A percentile compares a stretch with the other conserved stretches of the same genome.
These are phyloP conservation scores for Agaricus blazei DNA, from an alignment of 768 basidiomycete genomes.

Conservation along the genomic window DNA sequence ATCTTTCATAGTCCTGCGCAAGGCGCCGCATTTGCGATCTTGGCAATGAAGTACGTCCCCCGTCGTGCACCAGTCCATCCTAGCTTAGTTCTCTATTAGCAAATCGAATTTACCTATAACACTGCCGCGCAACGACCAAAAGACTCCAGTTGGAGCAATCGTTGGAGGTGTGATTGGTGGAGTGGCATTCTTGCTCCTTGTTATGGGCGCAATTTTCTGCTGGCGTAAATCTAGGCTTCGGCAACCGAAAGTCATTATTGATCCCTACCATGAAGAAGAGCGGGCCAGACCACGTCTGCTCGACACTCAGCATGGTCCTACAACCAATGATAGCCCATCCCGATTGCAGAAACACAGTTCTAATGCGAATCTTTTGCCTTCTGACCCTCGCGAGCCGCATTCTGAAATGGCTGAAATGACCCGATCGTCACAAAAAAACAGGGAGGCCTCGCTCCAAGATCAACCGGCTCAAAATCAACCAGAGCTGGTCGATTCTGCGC, in stretches of 20 bases:
- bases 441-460: no score
- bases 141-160: constrained; percentile 7
- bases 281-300: no score
- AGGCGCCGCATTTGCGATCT: constrained; percentile 26
- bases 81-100: neutral
- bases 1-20: constrained; percentile 21
- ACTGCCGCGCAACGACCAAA: neutral
- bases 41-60: constrained; percentile 21
- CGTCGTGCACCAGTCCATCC: neutral
- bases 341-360: no score
- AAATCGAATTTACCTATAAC: neutral
- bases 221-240: neutral
- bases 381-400: no score
- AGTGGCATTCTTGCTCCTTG: neutral
- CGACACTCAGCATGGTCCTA: no score
- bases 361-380: no score
- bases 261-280: neutral
- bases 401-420: no score
- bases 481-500: no score
- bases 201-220: neutral
- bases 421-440: no score
- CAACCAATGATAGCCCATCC: no score
- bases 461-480: no score
- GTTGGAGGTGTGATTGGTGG: constrained; percentile 13
- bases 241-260: neutral